Conservation (phyloP, 106 monocot genomes). For the Dendrobium nobile region DNA sequence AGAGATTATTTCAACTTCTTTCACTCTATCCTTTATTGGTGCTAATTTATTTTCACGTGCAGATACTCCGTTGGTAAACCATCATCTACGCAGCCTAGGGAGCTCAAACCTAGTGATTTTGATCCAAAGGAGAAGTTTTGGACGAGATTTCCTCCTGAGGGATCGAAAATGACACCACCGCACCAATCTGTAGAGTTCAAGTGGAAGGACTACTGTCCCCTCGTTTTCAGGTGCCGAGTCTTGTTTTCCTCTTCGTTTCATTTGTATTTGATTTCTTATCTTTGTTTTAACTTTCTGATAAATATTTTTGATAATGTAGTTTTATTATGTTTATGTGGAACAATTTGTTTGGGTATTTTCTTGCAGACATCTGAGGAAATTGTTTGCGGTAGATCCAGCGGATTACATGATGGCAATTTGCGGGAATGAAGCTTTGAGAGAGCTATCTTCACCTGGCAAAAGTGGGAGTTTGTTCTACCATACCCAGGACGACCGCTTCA, state of each 20-base stretch:
- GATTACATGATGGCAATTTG: constrained; percentile 92
- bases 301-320: too few species aligned
- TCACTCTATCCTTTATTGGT: neutral
- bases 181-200: constrained; percentile 69
- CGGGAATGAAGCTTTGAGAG: constrained; percentile 78
- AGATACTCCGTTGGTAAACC: constrained; percentile 82
- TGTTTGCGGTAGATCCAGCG: constrained; percentile 72
- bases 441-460: constrained; percentile 88
- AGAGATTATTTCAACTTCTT: neutral
- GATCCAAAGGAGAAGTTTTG: constrained; percentile 81
- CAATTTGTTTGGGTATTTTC: too few species aligned
- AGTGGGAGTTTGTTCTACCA: constrained; percentile 92
- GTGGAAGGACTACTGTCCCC: constrained; percentile 93
- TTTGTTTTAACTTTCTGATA: too few species aligned
- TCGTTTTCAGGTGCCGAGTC: constrained; percentile 68
- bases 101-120: constrained; percentile 53
- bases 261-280: too few species aligned
- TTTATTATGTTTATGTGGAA: neutral
- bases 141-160: constrained; percentile 86
- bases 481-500: constrained; percentile 89
- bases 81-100: constrained; percentile 34
- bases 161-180: constrained; percentile 80
- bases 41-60: constrained; percentile 4
- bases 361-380: constrained; percentile 62
- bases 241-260: neutral